Base-by-base conservation (phyloP, 805 yeast species). In the Starmerella etchellsii region DNA sequence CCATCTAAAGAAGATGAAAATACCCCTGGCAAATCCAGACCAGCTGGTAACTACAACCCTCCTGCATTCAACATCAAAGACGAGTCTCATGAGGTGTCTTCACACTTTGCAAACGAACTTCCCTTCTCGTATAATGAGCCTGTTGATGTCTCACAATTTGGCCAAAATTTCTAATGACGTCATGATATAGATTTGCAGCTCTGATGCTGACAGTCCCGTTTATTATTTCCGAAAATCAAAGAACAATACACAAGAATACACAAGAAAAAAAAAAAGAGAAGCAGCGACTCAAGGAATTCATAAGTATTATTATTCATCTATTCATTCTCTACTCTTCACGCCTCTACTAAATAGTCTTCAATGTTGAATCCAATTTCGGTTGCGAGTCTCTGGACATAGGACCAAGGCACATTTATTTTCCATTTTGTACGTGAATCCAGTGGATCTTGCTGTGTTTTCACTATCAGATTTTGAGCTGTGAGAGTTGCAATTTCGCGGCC, bases 361-460 rank as follows among this genome's bases (percentile, higher is more conserved):
- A 85, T 65, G 1, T 77, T 81, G 51, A 87, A 74, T 9, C 71
- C 65, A 8, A 85, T 64, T 18, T 79, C 81, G 18, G 65, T 58
- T 0, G 94, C 75, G 29, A 84, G 64, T 36, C 68, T 66, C 46
- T 69, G 68, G 10, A 80, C 70, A 7, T 74, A 67, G 26, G 69
- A 69, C 81, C 83, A 84, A 31, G 74, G 69, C 8, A 79, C 73
- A 52, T 81, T 81, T 46, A 83, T 75, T 54, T 72, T 78, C 94
- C 94, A 85, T 52, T 78, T 73, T 1, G 81, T 71, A 42, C 73
- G 71, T 16, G 84, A 73, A 40, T 74, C 78, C 31, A 84, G 60
- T 20, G 70, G 69, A 53, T 79, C 85, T 13, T 58, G 54, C 34
- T 60, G 49, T 49, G 65, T 44, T 48, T 66, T 47, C 49, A 69